Evolutionary conservation across 352 stramenopile genomes (phyloP).

Genomic region (Albugo laibachii): DNA sequence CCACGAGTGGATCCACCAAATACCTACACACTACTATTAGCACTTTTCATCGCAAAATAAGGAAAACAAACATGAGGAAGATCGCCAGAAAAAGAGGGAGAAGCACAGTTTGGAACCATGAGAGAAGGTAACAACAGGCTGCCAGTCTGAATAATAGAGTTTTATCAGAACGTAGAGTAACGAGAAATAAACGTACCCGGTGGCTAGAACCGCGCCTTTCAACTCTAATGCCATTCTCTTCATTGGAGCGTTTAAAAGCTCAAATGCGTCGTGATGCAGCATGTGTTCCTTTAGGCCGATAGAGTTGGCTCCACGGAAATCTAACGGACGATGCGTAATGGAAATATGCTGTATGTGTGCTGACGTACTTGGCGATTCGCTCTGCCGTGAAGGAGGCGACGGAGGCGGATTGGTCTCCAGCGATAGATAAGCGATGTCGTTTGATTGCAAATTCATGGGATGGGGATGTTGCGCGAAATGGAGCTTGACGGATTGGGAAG

Average conservation of each 20-base stretch:
- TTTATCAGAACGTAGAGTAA: too few relatives aligned
- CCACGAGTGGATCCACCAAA: constrained; percentile 67
- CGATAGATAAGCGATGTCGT: background rate
- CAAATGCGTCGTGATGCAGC: too few relatives aligned
- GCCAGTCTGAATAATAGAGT: constrained; percentile 20
- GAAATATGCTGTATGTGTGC: too few relatives aligned
- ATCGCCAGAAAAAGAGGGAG: constrained; percentile 77
- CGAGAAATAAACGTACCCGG: constrained; percentile 19
- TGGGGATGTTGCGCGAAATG: too few relatives aligned
- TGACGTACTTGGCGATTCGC: too few relatives aligned
- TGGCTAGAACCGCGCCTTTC: constrained; percentile 61
- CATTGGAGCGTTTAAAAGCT: constrained; percentile 5
- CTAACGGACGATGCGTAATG: too few relatives aligned
- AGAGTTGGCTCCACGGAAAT: too few relatives aligned
- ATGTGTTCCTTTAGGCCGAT: too few relatives aligned
- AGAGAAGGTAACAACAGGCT: constrained; percentile 53
- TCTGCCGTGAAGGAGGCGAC: background rate
- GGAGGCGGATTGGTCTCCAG: background rate
- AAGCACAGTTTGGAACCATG: constrained; percentile 71
- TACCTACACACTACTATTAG: constrained; percentile 17
- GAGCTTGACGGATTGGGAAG: too few relatives aligned
- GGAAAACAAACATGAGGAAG: constrained; percentile 46
- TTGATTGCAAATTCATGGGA: background rate
- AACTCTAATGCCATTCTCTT: constrained; percentile 56
- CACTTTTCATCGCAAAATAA: background rate